These are phyloP conservation scores for Rhizomucor miehei DNA, from an alignment of 371 early-diverging fungal genomes.

Conservation along the genomic window DNA sequence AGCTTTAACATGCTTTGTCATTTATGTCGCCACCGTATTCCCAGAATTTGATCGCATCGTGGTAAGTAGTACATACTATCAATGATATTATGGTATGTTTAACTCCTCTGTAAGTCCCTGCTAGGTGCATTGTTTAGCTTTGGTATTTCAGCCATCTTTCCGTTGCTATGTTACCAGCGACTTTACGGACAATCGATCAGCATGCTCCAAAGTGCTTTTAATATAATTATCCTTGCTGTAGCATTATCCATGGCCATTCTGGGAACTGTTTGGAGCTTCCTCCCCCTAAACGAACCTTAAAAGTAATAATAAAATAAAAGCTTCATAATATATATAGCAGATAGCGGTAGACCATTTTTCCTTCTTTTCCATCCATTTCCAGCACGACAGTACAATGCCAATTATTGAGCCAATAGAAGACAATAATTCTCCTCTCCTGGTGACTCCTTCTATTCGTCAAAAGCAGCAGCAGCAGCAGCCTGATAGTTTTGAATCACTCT, in stretches of 20 bases:
- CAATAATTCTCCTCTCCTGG: neutral
- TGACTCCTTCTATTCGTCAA: slow-evolving; percentile 12
- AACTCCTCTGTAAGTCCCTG: slow-evolving; percentile 19
- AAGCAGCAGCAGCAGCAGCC: slow-evolving; percentile 13
- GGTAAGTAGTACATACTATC: too few species aligned
- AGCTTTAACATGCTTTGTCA: slow-evolving; percentile 16
- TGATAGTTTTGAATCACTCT: slow-evolving; percentile 17
- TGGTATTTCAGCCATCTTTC: slow-evolving; percentile 57
- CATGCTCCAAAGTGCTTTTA: slow-evolving; percentile 12
- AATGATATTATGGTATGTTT: too few species aligned
- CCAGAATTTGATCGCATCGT: slow-evolving; percentile 68
- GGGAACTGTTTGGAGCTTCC: slow-evolving; percentile 36
- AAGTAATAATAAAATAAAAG: too few species aligned
- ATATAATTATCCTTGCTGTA: slow-evolving; percentile 17
- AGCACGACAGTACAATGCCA: neutral
- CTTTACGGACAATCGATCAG: slow-evolving; percentile 32
- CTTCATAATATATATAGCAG: too few species aligned
- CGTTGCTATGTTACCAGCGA: slow-evolving; percentile 45
- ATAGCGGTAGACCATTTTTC: too few species aligned
- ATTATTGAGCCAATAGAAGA: neutral
- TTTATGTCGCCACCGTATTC: slow-evolving; percentile 45
- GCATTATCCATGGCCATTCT: slow-evolving; percentile 27
- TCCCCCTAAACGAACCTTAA: neutral
- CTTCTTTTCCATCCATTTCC: too few species aligned
- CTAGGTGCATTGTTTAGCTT: slow-evolving; percentile 40